These are phyloP conservation scores for Cercospora sp. DNA, from an alignment of 2,329 filamentous ascomycete genomes.

Conservation along the genomic window DNA sequence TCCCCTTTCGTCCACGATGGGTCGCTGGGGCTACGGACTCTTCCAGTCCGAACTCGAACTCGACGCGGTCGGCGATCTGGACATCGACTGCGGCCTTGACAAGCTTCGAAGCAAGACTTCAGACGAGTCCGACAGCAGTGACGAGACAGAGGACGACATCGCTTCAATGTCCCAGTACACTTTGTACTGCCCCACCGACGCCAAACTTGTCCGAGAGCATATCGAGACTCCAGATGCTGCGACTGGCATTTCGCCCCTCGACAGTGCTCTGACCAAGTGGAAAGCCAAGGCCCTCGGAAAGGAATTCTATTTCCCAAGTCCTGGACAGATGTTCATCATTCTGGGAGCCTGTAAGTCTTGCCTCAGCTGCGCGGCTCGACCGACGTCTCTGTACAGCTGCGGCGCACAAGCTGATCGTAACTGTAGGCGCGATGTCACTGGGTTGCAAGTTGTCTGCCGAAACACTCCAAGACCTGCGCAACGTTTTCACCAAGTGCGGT, in stretches of 20 bases:
- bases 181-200: not conserved
- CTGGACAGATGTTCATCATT: not conserved
- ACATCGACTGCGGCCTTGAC: not conserved
- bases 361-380: too few species aligned
- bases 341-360: slow-evolving; percentile 8
- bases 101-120: not conserved
- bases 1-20: slow-evolving; percentile 12
- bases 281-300: not conserved
- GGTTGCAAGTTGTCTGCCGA: slow-evolving; percentile 12
- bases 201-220: not conserved
- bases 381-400: too few species aligned
- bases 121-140: not conserved
- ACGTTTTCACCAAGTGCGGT: slow-evolving; percentile 3
- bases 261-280: not conserved
- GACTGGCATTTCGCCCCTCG: slow-evolving; percentile 2
- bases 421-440: not conserved
- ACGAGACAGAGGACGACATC: not conserved
- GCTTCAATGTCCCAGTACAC: not conserved
- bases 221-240: slow-evolving; percentile 3
- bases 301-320: not conserved
- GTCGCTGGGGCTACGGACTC: slow-evolving; percentile 21
- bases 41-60: slow-evolving; percentile 25
- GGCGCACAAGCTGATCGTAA: too few species aligned
- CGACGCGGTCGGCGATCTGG: slow-evolving; percentile 5
- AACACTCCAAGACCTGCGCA: not conserved